Conservation (phyloP, 176 grass and related monocot species). For the Bonia amplexicaulis region DNA sequence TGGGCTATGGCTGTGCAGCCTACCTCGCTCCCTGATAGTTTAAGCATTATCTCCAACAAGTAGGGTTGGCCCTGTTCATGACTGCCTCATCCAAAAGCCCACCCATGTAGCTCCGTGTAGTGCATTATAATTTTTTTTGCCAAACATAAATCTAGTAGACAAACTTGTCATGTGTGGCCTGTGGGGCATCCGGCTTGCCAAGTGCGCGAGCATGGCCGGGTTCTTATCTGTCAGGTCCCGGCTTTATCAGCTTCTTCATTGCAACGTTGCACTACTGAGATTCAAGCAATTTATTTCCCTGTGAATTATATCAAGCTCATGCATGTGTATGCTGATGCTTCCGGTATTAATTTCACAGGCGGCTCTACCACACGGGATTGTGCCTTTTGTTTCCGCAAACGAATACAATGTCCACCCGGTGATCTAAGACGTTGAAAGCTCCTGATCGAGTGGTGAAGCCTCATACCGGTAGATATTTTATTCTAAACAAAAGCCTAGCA, state of each 20-base stretch:
- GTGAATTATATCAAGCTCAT: neutral
- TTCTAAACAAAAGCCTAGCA: neutral
- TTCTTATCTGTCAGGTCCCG: slow-evolving; percentile 3
- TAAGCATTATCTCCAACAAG: too few species aligned
- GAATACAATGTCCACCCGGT: slow-evolving; percentile 85
- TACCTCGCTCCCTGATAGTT: too few species aligned
- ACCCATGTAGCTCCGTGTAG: neutral
- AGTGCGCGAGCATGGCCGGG: neutral
- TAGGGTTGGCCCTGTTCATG: neutral
- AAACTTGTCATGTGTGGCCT: neutral
- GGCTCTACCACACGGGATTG: slow-evolving; percentile 91
- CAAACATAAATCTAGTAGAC: neutral
- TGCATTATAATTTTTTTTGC: neutral
- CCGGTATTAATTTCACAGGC: slow-evolving; percentile 43
- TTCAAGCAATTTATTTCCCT: neutral
- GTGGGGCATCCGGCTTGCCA: neutral
- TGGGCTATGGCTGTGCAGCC: too few species aligned
- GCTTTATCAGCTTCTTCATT: neutral
- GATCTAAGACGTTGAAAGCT: too few species aligned
- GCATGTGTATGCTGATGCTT: neutral
- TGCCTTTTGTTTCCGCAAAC: slow-evolving; percentile 93
- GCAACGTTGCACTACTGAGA: neutral
- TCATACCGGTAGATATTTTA: too few species aligned
- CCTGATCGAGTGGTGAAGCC: too few species aligned
- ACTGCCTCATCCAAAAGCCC: neutral